Conservation (phyloP, 176 grass and related monocot species). For the Paspalum notatum region DNA sequence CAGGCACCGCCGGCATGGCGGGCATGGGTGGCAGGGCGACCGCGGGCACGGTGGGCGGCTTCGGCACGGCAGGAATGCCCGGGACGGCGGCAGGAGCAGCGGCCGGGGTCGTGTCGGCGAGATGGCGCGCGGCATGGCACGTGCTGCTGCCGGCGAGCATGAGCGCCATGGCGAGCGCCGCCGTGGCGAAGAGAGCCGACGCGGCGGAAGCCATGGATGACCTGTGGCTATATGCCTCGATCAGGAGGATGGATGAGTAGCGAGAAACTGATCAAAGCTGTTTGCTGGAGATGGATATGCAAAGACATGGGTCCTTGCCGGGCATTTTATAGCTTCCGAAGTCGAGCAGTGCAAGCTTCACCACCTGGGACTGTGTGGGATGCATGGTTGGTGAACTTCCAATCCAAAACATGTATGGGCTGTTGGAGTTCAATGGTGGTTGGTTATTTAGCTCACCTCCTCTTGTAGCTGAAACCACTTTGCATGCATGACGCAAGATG, state of each 20-base stretch:
- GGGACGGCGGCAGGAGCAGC: not conserved
- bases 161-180: conserved; percentile 16
- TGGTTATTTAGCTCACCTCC: conserved; percentile 36
- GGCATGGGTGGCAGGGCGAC: conserved; percentile 19
- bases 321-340: conserved; percentile 30
- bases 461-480: not conserved
- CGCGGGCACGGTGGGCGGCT: conserved; percentile 8
- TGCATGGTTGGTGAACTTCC: conserved; percentile 19
- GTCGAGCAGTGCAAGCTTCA: not conserved
- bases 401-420: not conserved
- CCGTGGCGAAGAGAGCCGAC: not conserved
- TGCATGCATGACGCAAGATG: not conserved
- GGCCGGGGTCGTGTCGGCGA: conserved; percentile 30
- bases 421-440: not conserved
- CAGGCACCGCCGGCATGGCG: not conserved
- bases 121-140: conserved; percentile 17
- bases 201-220: conserved; percentile 17
- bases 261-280: not conserved
- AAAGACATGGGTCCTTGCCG: not conserved
- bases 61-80: not conserved
- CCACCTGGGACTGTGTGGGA: not conserved
- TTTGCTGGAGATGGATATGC: not conserved
- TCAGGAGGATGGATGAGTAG: not conserved
- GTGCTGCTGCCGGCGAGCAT: not conserved
- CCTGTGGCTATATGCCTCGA: no score